Evolutionary conservation across 2,329 filamentous ascomycete genomes (phyloP).

Genomic region (Claviceps purpurea): DNA sequence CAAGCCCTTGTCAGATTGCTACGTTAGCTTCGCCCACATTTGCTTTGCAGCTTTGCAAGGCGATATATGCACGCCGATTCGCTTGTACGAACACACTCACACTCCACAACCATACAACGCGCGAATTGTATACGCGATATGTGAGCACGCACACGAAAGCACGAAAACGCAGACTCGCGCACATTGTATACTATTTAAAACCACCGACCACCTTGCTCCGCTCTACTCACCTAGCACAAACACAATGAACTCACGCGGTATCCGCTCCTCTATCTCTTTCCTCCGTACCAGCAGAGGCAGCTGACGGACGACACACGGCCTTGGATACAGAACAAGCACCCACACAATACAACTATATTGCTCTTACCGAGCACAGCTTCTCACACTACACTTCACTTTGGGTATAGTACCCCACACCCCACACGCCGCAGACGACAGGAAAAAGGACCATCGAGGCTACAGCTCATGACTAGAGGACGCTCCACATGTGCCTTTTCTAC

Average conservation of each 20-base stretch:
- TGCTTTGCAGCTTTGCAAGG: not conserved
- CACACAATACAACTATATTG: not conserved
- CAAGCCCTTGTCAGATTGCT: no score
- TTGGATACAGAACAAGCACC: conserved; percentile 4
- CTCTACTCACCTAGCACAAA: not conserved
- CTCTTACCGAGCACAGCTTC: no score
- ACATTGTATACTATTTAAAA: not conserved
- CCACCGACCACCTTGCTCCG: not conserved
- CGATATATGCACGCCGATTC: not conserved
- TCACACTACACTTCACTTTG: not conserved
- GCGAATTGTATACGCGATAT: no score
- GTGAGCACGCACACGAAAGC: not conserved
- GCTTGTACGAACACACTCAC: no score
- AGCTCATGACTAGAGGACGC: no score
- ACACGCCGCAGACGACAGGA: not conserved
- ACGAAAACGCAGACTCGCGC: not conserved
- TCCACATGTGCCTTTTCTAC: no score
- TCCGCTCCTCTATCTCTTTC: not conserved
- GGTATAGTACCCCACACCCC: not conserved
- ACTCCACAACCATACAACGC: no score
- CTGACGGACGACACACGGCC: not conserved
- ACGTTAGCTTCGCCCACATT: not conserved
- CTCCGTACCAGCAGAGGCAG: not conserved
- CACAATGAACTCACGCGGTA: not conserved
- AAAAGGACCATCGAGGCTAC: no score